Conservation (phyloP, 176 grass and related monocot species). For the Olyra latifolia region DNA sequence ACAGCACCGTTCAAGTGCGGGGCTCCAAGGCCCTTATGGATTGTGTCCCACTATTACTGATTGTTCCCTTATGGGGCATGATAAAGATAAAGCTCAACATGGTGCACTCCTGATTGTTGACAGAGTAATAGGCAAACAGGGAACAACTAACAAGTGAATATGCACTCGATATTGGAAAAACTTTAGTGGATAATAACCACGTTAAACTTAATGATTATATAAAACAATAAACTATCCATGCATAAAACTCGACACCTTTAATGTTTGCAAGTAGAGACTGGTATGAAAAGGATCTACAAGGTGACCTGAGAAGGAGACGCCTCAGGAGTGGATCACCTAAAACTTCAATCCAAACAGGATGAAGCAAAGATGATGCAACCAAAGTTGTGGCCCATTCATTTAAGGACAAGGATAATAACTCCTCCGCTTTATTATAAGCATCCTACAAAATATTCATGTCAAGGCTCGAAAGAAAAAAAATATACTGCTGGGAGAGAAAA, state of each 20-base stretch:
- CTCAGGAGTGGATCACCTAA: constrained; percentile 85
- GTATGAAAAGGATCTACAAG: constrained; percentile 4
- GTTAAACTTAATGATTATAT: background rate
- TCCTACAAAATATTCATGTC: constrained; percentile 47
- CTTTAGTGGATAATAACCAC: background rate
- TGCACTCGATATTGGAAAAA: background rate
- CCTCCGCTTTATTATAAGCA: constrained; percentile 72
- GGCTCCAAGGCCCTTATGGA: too few species aligned
- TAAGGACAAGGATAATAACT: constrained; percentile 63
- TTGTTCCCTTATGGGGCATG: too few species aligned
- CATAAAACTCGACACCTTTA: background rate
- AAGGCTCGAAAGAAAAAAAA: constrained; percentile 27
- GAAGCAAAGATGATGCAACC: constrained; percentile 61
- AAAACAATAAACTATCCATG: background rate
- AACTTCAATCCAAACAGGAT: constrained; percentile 85
- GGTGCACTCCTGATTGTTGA: background rate
- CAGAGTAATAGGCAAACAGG: background rate
- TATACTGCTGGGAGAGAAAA: constrained; percentile 6
- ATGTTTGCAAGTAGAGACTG: background rate
- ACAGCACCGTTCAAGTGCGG: too few species aligned
- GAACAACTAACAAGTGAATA: background rate
- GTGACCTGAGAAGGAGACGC: constrained; percentile 82
- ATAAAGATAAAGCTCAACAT: background rate
- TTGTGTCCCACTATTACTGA: too few species aligned
- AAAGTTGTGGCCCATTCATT: constrained; percentile 67